A percentile compares a stretch with the other conserved stretches of the same genome.
phyloP scores from a whole-genome alignment of 208 protist species.

The Crithidia bombi region DNA sequence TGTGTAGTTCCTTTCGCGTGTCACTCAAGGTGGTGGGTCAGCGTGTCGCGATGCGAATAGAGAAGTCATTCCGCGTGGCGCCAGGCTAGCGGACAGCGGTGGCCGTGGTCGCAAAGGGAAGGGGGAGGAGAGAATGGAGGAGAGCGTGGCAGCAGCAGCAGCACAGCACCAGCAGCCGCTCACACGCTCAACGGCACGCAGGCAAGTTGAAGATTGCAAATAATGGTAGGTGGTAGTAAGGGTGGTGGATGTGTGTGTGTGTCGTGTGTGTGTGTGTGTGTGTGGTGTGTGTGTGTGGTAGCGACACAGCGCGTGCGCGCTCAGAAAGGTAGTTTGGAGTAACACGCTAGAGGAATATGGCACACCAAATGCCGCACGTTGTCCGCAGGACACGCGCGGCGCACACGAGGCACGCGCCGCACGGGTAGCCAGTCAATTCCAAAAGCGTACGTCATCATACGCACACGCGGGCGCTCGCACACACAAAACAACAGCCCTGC shows the following conservation, averaged over 20 bases:
- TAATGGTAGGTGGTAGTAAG: too few species aligned
- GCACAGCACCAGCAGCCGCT: too few species aligned
- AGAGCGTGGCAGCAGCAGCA: slow-evolving; percentile 10
- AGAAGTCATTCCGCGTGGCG: slow-evolving; percentile 24
- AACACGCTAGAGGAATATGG: slow-evolving; percentile 34
- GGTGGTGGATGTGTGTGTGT: not conserved
- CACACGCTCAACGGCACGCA: too few species aligned
- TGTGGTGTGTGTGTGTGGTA: too few species aligned
- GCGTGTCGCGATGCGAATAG: slow-evolving; percentile 43
- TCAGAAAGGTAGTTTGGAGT: slow-evolving; percentile 23
- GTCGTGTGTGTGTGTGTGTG: not conserved
- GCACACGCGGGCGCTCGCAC: slow-evolving; percentile 70
- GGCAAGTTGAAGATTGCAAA: too few species aligned
- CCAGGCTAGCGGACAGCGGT: not conserved
- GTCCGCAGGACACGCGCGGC: slow-evolving; percentile 25
- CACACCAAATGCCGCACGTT: slow-evolving; percentile 36
- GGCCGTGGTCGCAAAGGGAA: not conserved
- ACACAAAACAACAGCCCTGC: too few species aligned
- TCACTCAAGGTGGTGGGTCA: slow-evolving; percentile 62
- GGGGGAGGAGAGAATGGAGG: not conserved
- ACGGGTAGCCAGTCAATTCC: slow-evolving; percentile 27
- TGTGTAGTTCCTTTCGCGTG: slow-evolving; percentile 55
- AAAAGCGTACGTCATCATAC: slow-evolving; percentile 36
- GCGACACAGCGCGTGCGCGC: slow-evolving; percentile 5
- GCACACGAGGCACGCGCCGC: slow-evolving; percentile 18